Evolutionary conservation across 495 filamentous ascomycete species (phyloP).

Genomic region (Podospora fimiseda): DNA sequence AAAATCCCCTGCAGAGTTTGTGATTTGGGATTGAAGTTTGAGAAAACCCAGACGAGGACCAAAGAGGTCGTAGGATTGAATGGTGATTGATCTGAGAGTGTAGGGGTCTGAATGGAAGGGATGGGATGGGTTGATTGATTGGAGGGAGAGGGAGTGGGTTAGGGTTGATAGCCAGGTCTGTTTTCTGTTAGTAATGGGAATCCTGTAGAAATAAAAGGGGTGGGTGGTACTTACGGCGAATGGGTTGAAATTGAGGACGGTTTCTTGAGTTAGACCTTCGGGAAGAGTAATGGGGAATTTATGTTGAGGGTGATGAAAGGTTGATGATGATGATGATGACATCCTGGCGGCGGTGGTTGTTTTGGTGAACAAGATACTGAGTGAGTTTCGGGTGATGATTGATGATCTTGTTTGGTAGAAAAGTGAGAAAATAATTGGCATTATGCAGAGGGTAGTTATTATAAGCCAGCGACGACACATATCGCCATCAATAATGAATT

Average conservation of each 20-base stretch:
- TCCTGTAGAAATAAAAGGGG: background rate
- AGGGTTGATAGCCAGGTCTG: conserved; percentile 65
- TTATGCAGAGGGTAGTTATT: background rate
- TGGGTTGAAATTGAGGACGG: conserved; percentile 63
- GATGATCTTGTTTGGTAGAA: conserved; percentile 2
- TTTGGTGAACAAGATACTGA: background rate
- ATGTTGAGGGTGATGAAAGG: conserved; percentile 43
- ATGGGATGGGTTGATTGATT: conserved; percentile 50
- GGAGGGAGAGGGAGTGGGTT: conserved; percentile 55
- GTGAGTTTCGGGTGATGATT: background rate
- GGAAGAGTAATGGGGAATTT: conserved; percentile 50
- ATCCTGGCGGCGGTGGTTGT: conserved; percentile 15
- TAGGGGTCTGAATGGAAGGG: conserved; percentile 69
- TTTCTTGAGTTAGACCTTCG: conserved; percentile 51
- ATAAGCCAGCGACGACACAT: background rate
- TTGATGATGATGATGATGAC: conserved; percentile 36
- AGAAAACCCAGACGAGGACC: conserved; percentile 68
- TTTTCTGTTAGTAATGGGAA: background rate
- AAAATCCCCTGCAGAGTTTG: conserved; percentile 54
- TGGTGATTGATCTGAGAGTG: conserved; percentile 57
- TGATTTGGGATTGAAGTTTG: conserved; percentile 62
- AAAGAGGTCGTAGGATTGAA: conserved; percentile 73
- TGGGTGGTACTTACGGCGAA: conserved; percentile 45
- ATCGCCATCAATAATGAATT: too few relatives aligned
- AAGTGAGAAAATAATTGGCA: conserved; percentile 3